Conservation (phyloP, 805 yeast species). For the Komagataella phaffii region DNA sequence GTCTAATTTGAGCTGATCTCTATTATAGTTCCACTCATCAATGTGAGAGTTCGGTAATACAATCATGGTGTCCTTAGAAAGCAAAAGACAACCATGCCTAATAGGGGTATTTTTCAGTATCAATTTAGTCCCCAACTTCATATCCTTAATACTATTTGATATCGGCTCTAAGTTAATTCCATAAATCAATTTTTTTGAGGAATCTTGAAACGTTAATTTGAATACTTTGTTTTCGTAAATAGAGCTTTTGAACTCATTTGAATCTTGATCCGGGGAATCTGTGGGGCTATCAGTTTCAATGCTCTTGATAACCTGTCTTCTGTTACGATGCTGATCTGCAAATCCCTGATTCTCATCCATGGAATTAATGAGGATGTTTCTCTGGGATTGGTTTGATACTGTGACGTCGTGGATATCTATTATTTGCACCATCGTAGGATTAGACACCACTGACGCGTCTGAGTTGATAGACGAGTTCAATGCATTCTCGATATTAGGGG, state of each 20-base stretch:
- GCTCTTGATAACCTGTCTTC: neutral
- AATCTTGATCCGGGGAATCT: neutral
- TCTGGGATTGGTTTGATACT: neutral
- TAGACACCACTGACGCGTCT: neutral
- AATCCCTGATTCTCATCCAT: neutral
- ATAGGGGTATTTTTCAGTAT: conserved; percentile 31
- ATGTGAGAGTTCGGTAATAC: conserved; percentile 17
- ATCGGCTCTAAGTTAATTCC: conserved; percentile 47
- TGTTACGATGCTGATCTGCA: neutral
- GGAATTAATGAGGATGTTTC: neutral
- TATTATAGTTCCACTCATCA: conserved; percentile 10
- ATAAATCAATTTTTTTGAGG: conserved; percentile 32
- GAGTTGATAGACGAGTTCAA: neutral
- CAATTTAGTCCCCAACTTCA: conserved; percentile 45
- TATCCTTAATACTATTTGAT: conserved; percentile 20
- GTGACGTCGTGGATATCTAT: neutral
- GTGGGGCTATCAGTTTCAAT: neutral
- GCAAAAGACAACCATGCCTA: conserved; percentile 30
- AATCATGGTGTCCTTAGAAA: conserved; percentile 13
- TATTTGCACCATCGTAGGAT: neutral
- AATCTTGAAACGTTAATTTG: conserved; percentile 49
- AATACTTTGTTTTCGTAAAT: neutral
- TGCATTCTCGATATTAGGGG: neutral
- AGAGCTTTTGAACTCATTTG: neutral
- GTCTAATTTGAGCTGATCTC: neutral